Conservation (phyloP, 768 basidiomycete species). For the Agaricus sinodeliciosus region DNA sequence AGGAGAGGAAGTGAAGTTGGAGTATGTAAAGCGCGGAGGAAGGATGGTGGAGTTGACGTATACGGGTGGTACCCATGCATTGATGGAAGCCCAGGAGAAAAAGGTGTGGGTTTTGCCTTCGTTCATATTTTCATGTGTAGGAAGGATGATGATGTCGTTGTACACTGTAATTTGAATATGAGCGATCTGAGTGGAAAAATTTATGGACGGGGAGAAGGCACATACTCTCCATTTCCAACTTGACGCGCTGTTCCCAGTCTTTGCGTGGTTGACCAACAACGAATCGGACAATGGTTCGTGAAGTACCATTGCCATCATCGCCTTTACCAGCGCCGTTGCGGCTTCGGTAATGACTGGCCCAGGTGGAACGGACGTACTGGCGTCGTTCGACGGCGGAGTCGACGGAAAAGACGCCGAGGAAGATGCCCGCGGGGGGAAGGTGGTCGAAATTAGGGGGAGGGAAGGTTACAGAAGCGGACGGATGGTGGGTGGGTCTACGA, state of each 20-base stretch:
- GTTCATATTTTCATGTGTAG: conserved; percentile 93
- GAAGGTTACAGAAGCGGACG: conserved; percentile 37
- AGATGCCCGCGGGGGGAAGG: conserved; percentile 77
- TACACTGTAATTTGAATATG: conserved; percentile 42
- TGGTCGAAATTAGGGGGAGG: conserved; percentile 68
- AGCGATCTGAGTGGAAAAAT: conserved; percentile 9
- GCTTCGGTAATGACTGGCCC: conserved; percentile 79
- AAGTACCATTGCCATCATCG: conserved; percentile 69
- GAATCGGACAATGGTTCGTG: conserved; percentile 82
- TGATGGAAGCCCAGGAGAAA: conserved; percentile 88
- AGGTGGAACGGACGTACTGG: conserved; percentile 82
- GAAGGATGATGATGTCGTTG: conserved; percentile 81
- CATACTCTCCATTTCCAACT: conserved; percentile 88
- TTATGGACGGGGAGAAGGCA: conserved; percentile 15
- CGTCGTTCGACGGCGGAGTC: conserved; percentile 82
- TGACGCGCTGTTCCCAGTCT: conserved; percentile 72
- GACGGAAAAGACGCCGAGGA: conserved; percentile 86
- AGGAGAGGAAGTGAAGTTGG: conserved; percentile 46
- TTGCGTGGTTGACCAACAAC: conserved; percentile 80
- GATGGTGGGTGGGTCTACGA: conserved; percentile 31
- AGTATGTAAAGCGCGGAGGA: conserved; percentile 58
- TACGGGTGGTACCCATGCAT: conserved; percentile 86
- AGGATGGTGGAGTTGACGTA: conserved; percentile 41
- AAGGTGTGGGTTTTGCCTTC: conserved; percentile 86
- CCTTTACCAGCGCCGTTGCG: conserved; percentile 65